Percentiles rank a stretch among this genome's conserved stretches.
These are phyloP conservation scores for Phlebopus sp. DNA, from an alignment of 1,284 basidiomycete species.

Conservation along the genomic window DNA sequence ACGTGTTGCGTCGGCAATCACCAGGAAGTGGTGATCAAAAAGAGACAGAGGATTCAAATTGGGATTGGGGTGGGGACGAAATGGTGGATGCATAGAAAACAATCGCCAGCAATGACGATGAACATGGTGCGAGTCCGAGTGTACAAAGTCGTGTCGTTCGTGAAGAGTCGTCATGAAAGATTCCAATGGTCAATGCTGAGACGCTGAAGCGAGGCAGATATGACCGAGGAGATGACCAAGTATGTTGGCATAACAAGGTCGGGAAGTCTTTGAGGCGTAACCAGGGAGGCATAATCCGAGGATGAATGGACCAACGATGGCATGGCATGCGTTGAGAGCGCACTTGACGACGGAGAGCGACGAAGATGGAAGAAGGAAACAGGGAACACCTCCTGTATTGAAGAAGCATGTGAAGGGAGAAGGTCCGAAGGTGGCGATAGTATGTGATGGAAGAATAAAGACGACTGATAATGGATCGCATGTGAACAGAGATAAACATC, in stretches of 20 bases:
- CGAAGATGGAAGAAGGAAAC: constrained; percentile 4
- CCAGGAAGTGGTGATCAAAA: constrained; percentile 2
- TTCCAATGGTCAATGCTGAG: constrained; percentile 17
- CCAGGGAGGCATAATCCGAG: constrained; percentile 22
- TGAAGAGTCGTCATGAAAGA: constrained; percentile 3
- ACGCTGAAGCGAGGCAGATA: constrained; percentile 4
- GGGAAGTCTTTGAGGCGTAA: constrained; percentile 5
- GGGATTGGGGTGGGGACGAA: neutral
- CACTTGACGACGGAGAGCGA: constrained; percentile 18
- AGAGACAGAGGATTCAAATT: constrained; percentile 4
- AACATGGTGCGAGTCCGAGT: constrained; percentile 3
- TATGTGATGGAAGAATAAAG: constrained; percentile 14
- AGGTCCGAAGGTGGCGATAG: constrained; percentile 24
- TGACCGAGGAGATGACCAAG: constrained; percentile 26
- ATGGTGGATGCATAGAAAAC: constrained; percentile 3
- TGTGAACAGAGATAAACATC: constrained; percentile 26
- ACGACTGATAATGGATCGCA: constrained; percentile 20
- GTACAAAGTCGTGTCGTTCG: constrained; percentile 1
- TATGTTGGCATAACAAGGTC: constrained; percentile 24
- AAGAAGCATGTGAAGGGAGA: constrained; percentile 18
- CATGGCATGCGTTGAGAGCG: constrained; percentile 18
- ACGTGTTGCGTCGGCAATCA: constrained; percentile 25
- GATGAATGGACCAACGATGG: constrained; percentile 16
- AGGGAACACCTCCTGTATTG: constrained; percentile 14
- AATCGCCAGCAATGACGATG: constrained; percentile 11